These are phyloP conservation scores for Malus hybrid DNA, from an alignment of 331 rosid genomes.

Conservation along the genomic window DNA sequence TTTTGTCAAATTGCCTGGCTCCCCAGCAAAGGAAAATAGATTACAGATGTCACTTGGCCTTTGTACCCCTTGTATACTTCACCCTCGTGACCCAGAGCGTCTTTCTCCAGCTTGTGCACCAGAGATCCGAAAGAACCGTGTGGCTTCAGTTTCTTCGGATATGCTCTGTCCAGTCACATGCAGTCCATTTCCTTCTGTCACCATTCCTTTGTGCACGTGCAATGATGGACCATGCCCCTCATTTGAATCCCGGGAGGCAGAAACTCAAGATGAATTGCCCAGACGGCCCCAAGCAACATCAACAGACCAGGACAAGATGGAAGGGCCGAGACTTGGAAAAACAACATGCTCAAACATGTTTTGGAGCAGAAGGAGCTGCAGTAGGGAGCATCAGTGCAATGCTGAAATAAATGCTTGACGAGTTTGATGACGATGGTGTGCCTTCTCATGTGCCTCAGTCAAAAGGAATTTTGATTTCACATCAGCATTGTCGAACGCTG, in stretches of 20 bases:
- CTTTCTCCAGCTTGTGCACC: slow-evolving; percentile 53
- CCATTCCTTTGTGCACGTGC: slow-evolving; percentile 83
- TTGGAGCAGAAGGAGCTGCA: slow-evolving; percentile 90
- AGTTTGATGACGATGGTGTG: neutral
- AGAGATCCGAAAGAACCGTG: slow-evolving; percentile 60
- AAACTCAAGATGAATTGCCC: slow-evolving; percentile 48
- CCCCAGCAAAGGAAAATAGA: slow-evolving; percentile 52
- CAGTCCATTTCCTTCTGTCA: slow-evolving; percentile 76
- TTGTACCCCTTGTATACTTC: slow-evolving; percentile 79
- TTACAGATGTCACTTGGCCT: slow-evolving; percentile 48
- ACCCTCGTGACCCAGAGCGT: slow-evolving; percentile 36
- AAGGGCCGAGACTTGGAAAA: slow-evolving; percentile 56
- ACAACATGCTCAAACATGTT: slow-evolving; percentile 78
- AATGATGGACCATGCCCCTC: slow-evolving; percentile 70
- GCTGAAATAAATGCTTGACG: slow-evolving; percentile 76
- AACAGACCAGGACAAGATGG: slow-evolving; percentile 52
- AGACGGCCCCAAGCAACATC: slow-evolving; percentile 43
- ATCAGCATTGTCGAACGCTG: neutral
- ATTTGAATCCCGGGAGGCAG: slow-evolving; percentile 55
- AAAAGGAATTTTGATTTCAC: slow-evolving; percentile 10
- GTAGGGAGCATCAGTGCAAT: slow-evolving; percentile 86
- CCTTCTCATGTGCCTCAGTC: neutral
- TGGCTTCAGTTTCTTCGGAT: slow-evolving; percentile 74
- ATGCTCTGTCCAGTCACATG: slow-evolving; percentile 80
- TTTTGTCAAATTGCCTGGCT: slow-evolving; percentile 61